Evolutionary conservation across 2,329 filamentous ascomycete genomes (phyloP).

Genomic region (Phialemonium atrogriseum): DNA sequence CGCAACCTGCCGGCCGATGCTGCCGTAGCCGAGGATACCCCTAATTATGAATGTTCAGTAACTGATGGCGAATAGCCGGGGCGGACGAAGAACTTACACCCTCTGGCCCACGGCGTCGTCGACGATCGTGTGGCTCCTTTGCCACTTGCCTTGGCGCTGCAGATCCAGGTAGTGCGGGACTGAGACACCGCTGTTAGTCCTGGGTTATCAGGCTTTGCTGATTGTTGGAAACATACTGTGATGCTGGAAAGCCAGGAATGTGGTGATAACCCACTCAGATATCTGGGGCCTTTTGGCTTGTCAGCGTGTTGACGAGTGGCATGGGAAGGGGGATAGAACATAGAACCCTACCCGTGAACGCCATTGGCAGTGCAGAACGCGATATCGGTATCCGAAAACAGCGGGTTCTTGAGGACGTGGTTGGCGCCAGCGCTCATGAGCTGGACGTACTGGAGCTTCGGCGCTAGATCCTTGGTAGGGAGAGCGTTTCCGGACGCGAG

Average conservation of each 20-base stretch:
- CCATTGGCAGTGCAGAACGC: constrained; percentile 48
- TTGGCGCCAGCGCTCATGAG: constrained; percentile 47
- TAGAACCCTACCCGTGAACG: constrained; percentile 40
- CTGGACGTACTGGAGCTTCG: constrained; percentile 44
- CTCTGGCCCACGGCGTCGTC: constrained; percentile 38
- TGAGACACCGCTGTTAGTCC: constrained; percentile 11
- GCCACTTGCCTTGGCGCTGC: constrained; percentile 36
- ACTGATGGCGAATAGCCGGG: neutral
- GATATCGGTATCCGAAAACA: constrained; percentile 42
- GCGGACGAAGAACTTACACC: constrained; percentile 29
- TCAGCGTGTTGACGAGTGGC: too few relatives aligned
- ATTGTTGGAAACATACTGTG: constrained; percentile 24
- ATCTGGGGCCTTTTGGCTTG: constrained; percentile 39
- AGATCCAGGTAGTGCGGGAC: constrained; percentile 36
- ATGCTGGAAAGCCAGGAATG: constrained; percentile 41
- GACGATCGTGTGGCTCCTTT: constrained; percentile 20
- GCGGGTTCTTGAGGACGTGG: constrained; percentile 32
- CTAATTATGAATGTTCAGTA: constrained; percentile 18
- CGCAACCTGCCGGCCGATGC: constrained; percentile 44
- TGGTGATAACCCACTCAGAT: constrained; percentile 46
- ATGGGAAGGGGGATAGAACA: constrained; percentile 1
- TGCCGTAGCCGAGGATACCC: constrained; percentile 46
- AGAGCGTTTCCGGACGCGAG: constrained; percentile 33
- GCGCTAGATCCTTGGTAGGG: constrained; percentile 32
- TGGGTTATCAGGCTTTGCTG: neutral